Evolutionary conservation across 2,329 filamentous ascomycete genomes (phyloP).

Genomic region (Alternaria angustiovoidea): DNA sequence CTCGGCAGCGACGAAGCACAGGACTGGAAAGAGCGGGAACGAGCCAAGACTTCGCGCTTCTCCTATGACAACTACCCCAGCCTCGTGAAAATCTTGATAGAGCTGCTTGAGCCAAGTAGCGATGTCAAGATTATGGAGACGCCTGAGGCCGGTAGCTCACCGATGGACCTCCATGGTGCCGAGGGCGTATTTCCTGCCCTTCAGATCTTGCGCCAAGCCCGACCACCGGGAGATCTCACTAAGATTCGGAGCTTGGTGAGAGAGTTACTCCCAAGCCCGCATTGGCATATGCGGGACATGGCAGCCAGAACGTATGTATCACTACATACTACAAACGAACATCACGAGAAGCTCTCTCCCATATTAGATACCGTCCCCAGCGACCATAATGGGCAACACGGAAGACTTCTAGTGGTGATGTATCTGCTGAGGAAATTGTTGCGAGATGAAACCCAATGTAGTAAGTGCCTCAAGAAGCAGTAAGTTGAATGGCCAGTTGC

Average conservation of each 20-base stretch:
- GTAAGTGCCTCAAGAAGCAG: slow-evolving; percentile 16
- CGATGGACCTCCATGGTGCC: slow-evolving; percentile 47
- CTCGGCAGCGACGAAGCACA: slow-evolving; percentile 74
- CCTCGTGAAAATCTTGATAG: slow-evolving; percentile 69
- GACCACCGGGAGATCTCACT: slow-evolving; percentile 66
- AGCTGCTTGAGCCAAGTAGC: slow-evolving; percentile 60
- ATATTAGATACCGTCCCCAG: slow-evolving; percentile 25
- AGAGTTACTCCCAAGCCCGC: slow-evolving; percentile 70
- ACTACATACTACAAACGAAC: slow-evolving; percentile 38
- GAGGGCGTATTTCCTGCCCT: slow-evolving; percentile 83
- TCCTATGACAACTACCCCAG: slow-evolving; percentile 74
- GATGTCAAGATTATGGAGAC: slow-evolving; percentile 38
- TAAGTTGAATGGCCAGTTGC: neutral
- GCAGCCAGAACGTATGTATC: slow-evolving; percentile 72
- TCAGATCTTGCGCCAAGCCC: slow-evolving; percentile 79
- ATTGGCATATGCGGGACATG: slow-evolving; percentile 85
- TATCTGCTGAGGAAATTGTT: slow-evolving; percentile 41
- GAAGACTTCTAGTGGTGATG: slow-evolving; percentile 41
- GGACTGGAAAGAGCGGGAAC: slow-evolving; percentile 63
- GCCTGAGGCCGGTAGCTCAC: slow-evolving; percentile 29
- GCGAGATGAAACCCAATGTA: slow-evolving; percentile 13
- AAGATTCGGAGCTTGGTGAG: slow-evolving; percentile 67
- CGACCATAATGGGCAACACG: slow-evolving; percentile 42
- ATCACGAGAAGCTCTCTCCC: slow-evolving; percentile 28
- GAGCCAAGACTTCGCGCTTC: slow-evolving; percentile 61